These are phyloP conservation scores for Sphenostylis stenocarpa DNA, from an alignment of 306 rosid genomes.

Conservation along the genomic window DNA sequence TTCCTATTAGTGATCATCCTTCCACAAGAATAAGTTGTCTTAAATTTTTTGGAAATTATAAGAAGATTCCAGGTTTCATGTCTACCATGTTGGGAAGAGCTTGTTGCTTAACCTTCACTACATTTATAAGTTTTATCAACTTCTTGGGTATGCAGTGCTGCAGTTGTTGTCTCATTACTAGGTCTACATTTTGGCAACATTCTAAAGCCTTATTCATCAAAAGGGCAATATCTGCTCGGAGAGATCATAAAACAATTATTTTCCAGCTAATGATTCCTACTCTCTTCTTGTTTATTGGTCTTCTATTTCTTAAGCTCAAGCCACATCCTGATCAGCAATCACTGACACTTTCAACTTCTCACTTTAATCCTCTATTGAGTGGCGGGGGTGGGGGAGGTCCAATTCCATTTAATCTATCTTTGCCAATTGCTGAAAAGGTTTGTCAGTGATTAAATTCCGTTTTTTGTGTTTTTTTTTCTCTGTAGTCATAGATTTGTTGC, in stretches of 20 bases:
- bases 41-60: slow-evolving; percentile 54
- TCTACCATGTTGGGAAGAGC: slow-evolving; percentile 60
- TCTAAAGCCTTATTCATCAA: slow-evolving; percentile 80
- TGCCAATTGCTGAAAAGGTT: slow-evolving; percentile 85
- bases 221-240: slow-evolving; percentile 87
- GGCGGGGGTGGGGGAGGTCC: slow-evolving; percentile 99
- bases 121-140: slow-evolving; percentile 57
- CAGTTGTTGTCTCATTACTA: slow-evolving; percentile 68
- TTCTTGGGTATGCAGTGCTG: slow-evolving; percentile 60
- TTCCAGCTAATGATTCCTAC: slow-evolving; percentile 96
- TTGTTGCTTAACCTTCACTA: slow-evolving; percentile 57
- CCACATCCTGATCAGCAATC: slow-evolving; percentile 95
- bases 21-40: slow-evolving; percentile 42
- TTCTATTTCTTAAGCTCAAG: slow-evolving; percentile 87
- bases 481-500: background rate
- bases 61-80: slow-evolving; percentile 55
- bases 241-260: slow-evolving; percentile 83
- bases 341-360: slow-evolving; percentile 78
- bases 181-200: slow-evolving; percentile 89
- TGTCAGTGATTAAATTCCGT: slow-evolving; percentile 38
- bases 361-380: slow-evolving; percentile 82
- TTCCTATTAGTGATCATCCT: slow-evolving; percentile 45
- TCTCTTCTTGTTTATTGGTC: slow-evolving; percentile 82
- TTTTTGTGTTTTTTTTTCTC: slow-evolving; percentile 15
- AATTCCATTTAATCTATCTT: slow-evolving; percentile 77